Evolutionary conservation across 805 yeast species (phyloP), one percentile per base, ranked within the genome.

Genomic region (Priceomyces fermenticarens): DNA sequence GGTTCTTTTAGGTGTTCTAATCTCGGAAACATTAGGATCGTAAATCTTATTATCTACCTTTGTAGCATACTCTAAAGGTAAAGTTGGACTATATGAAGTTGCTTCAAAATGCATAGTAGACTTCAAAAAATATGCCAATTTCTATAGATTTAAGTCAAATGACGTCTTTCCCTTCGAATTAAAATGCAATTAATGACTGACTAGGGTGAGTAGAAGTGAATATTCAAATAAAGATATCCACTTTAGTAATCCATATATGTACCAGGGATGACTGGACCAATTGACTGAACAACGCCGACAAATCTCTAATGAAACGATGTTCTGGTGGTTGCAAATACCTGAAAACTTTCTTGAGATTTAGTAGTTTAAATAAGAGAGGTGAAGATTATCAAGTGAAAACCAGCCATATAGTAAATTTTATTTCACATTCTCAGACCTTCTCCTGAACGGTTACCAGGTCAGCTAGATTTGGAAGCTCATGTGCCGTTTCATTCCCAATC

Each of bases 11-110:
- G 30, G 33, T 11, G 31, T 32, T 32, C 43, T 29, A 9, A 30
- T 11, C 4, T 17, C 35, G 5, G 20, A 12, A 23, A 30, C 59
- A 36, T 52, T 44, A 25, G 45, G 51, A 17, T 55, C 55, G 39
- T 61, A 58, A 10, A 57, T 45, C 42, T 51, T 39, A 40, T 58
- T 58, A 38, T 54, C 52, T 16, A 46, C 29, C 29, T 43, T 40
- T 7, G 38, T 27, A n/a, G 41, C 45, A 32, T 47, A 48, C 9
- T 60, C 60, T 33, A 62, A 53, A 26, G 67, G 65, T 35, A 47
- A 33, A 3, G 66, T 60, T 33, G 40, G 43, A 41, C 48, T 48
- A 33, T 40, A 40, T 37, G 50, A 40, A 27, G 30, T 42, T 32
- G 48, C 28, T 42, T 37, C 44, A 28, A 44, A 38, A 32, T 39